phyloP scores from a whole-genome alignment of 2,329 filamentous ascomycete species.

The Clarireedia paspali region DNA sequence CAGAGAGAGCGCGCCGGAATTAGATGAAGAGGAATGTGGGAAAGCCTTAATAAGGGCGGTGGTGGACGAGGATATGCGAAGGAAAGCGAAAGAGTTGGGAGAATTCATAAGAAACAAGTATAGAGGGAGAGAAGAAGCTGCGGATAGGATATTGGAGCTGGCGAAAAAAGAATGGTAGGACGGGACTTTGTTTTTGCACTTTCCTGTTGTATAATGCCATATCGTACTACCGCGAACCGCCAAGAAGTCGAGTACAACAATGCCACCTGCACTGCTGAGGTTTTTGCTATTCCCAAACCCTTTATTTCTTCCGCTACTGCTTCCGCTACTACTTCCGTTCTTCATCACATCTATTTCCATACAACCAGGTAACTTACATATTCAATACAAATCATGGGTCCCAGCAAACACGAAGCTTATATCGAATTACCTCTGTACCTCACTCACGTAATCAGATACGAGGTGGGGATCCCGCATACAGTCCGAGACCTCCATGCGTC shows the following conservation, averaged over 20 bases:
- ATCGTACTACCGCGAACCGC: too few relatives aligned
- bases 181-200: too few relatives aligned
- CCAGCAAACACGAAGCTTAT: conserved; percentile 2
- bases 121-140: conserved; percentile 1
- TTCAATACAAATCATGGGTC: too few relatives aligned
- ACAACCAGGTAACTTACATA: too few relatives aligned
- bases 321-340: too few relatives aligned
- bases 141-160: conserved; percentile 2
- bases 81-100: background rate
- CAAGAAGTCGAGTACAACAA: too few relatives aligned
- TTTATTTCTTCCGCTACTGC: too few relatives aligned
- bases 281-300: too few relatives aligned
- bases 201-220: too few relatives aligned
- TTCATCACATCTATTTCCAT: too few relatives aligned
- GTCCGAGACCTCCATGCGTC: background rate
- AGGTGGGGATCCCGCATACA: background rate
- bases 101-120: background rate
- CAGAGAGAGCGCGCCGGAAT: background rate
- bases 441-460: conserved; percentile 6
- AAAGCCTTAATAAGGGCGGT: background rate
- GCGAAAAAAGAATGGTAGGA: background rate
- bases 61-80: background rate
- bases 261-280: too few relatives aligned
- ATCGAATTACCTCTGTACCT: background rate
- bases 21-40: background rate